Conservation (phyloP, 257 asterid species). For the Fraxinus cuspidata region DNA sequence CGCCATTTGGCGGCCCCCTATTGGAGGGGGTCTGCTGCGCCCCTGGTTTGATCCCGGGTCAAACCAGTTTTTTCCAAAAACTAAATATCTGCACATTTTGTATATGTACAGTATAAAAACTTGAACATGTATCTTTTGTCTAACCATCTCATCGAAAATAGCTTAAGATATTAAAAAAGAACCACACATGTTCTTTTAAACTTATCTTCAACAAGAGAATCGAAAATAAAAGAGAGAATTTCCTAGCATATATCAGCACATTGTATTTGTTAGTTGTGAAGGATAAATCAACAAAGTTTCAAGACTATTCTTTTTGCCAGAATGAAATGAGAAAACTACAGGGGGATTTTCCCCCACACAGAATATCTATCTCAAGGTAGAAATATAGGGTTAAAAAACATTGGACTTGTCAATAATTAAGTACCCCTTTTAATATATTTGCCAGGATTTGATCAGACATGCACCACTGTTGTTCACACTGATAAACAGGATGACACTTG, state of each 20-base stretch:
- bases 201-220: background rate
- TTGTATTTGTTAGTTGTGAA: slow-evolving; percentile 5
- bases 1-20: too few species aligned
- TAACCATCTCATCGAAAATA: too few species aligned
- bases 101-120: too few species aligned
- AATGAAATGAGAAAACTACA: slow-evolving; percentile 10
- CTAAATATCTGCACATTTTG: too few species aligned
- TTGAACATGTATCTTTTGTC: too few species aligned
- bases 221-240: slow-evolving; percentile 4
- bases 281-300: slow-evolving; percentile 17
- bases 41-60: too few species aligned
- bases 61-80: too few species aligned
- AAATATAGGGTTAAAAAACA: background rate
- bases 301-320: background rate
- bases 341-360: background rate
- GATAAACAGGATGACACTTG: background rate
- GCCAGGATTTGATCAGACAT: slow-evolving; percentile 30
- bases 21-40: too few species aligned
- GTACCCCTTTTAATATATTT: background rate
- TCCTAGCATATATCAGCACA: background rate
- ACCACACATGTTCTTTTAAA: too few species aligned
- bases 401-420: slow-evolving; percentile 1
- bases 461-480: background rate
- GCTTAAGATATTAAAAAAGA: too few species aligned
- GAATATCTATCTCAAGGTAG: background rate